Conservation (phyloP, 768 basidiomycete genomes). For the Multifurca ochricompacta region DNA sequence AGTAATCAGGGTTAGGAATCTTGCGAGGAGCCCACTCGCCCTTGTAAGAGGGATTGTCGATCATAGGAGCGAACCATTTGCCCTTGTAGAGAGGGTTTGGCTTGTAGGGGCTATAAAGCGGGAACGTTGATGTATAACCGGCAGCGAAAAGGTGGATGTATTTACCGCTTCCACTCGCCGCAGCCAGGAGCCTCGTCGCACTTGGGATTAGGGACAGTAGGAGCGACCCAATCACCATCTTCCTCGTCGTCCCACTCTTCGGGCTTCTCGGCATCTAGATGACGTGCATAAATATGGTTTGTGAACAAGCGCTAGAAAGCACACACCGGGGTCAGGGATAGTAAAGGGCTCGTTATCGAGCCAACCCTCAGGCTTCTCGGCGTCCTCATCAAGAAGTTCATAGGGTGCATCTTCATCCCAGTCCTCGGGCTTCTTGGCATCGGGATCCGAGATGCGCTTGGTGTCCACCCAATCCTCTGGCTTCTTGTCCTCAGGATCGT, state of each 20-base stretch:
- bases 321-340: slow-evolving; percentile 79
- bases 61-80: slow-evolving; percentile 92
- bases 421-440: slow-evolving; percentile 87
- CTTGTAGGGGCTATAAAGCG: slow-evolving; percentile 58
- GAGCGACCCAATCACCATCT: slow-evolving; percentile 97
- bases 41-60: slow-evolving; percentile 97
- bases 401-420: slow-evolving; percentile 98
- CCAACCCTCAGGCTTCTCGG: slow-evolving; percentile 91
- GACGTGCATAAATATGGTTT: neutral
- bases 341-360: slow-evolving; percentile 76
- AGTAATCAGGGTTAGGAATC: slow-evolving; percentile 87
- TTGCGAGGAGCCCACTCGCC: slow-evolving; percentile 88
- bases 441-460: slow-evolving; percentile 77
- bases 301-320: neutral
- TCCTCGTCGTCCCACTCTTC: slow-evolving; percentile 99
- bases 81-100: slow-evolving; percentile 95
- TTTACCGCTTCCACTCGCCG: slow-evolving; percentile 84
- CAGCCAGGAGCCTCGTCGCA: slow-evolving; percentile 89
- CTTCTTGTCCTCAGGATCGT: slow-evolving; percentile 87
- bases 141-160: neutral
- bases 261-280: slow-evolving; percentile 77
- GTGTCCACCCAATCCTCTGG: slow-evolving; percentile 90
- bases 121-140: neutral
- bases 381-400: slow-evolving; percentile 82
- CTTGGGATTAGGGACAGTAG: slow-evolving; percentile 82